These are phyloP conservation scores for Olyra latifolia DNA, from an alignment of 176 grass and related monocot species.

Conservation along the genomic window DNA sequence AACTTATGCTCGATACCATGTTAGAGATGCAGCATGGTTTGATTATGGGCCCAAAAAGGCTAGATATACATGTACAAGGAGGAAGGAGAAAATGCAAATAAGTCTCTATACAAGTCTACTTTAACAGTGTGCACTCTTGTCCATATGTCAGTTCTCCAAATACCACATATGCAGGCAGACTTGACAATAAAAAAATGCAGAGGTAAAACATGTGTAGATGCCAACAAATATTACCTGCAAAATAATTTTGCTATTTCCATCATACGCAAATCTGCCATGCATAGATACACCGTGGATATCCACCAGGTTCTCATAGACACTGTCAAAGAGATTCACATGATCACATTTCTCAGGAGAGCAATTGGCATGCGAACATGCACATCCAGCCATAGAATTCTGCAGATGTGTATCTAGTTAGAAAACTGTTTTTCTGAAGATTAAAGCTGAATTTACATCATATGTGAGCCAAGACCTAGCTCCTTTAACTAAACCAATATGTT, in stretches of 20 bases:
- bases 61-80: no score
- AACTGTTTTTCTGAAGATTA: conserved; percentile 20
- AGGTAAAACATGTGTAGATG: background rate
- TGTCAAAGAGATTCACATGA: conserved; percentile 72
- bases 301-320: conserved; percentile 53
- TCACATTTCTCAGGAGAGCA: conserved; percentile 71
- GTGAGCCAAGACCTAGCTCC: background rate
- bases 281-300: conserved; percentile 63
- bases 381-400: conserved; percentile 60
- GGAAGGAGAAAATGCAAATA: no score
- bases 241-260: conserved; percentile 62
- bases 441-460: background rate
- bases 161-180: background rate
- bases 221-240: conserved; percentile 64
- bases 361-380: conserved; percentile 49
- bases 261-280: conserved; percentile 79
- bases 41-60: no score
- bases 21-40: no score
- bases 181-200: background rate
- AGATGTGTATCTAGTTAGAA: conserved; percentile 39
- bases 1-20: no score
- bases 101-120: no score
- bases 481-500: conserved; percentile 3
- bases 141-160: background rate
- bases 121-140: background rate